phyloP scores from a whole-genome alignment of 208 protist genomes.

The Angomonas deanei region DNA sequence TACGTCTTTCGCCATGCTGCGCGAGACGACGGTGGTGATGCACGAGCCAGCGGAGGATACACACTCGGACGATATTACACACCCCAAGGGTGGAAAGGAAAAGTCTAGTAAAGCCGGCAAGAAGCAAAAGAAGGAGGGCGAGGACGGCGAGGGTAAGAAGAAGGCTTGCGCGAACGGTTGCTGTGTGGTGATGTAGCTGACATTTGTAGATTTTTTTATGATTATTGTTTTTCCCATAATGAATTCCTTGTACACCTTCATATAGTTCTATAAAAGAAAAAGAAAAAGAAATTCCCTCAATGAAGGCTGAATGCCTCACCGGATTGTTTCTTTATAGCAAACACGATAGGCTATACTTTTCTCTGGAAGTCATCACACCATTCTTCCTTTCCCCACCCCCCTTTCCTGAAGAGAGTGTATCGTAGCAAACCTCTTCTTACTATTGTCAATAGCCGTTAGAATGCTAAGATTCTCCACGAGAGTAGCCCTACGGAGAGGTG shows the following conservation, averaged over 20 bases:
- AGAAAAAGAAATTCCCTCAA: background rate
- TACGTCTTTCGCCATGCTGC: background rate
- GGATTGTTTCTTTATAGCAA: too few relatives aligned
- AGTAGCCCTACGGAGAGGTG: background rate
- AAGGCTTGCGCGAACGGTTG: slow-evolving; percentile 21
- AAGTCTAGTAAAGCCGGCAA: background rate
- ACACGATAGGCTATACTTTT: too few relatives aligned
- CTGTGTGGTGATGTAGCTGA: slow-evolving; percentile 20
- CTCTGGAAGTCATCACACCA: too few relatives aligned
- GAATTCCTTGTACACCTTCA: too few relatives aligned
- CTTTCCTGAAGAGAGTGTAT: too few relatives aligned
- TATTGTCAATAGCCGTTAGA: too few relatives aligned
- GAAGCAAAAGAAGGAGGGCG: background rate
- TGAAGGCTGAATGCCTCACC: too few relatives aligned
- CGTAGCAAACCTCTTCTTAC: too few relatives aligned
- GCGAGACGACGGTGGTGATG: background rate
- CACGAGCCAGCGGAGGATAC: background rate
- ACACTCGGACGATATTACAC: background rate
- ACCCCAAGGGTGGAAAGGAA: background rate
- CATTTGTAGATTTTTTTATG: slow-evolving; percentile 2
- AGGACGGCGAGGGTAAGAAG: background rate
- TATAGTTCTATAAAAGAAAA: slow-evolving; percentile 1
- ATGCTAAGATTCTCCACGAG: background rate
- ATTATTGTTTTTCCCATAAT: slow-evolving; percentile 4
- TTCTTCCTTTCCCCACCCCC: too few relatives aligned